Base-by-base conservation (phyloP, 2,329 filamentous ascomycete species). In the Xylariales sp. region DNA sequence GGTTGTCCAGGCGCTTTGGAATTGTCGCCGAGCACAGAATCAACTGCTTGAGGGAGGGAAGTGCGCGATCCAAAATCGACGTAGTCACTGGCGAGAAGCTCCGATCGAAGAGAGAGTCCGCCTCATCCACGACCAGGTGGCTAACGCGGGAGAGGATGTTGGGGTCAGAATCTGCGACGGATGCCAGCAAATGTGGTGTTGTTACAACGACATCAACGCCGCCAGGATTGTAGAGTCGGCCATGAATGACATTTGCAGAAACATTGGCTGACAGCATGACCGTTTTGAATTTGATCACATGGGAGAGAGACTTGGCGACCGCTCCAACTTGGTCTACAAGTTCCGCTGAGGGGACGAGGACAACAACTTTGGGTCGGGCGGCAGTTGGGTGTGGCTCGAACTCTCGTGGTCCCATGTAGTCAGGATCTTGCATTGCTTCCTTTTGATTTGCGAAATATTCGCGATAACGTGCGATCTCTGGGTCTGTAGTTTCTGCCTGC, bases 1-100 rank as follows among this genome's bases (percentile, higher is more conserved):
- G 88, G 48, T 78, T 83, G 66, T 98, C 93, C 14, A 98, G 76
- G 50, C 86, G 87, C 47, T 84, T 80, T 2, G 94, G 93, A 44
- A 98, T 97, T 5, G 93, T 98, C 36, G 93, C 93, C 4, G 91
- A 97, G 69, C 93, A 98, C 47, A 97, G 78, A 32, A 98, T 74
- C 17, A 98, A 73, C 57, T 95, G 87, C 55, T 88, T 79, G 32
- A 97, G 66, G 1, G 88, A 93, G 0, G 91, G 88, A 6, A 81
- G 75, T 2, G 84, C 78, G 41, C 85, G 84, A 54, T 95, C 87
- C 46, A 98, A 76, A 48, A 98, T 87, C 39, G 78, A 76, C 10
- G 79, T 85, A 0, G 93, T 97, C 17, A 84, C 81, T 1, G 88
- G 83, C 4, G 85, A 77, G 67, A 98, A 98, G 42, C 88, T 94